phyloP scores from a whole-genome alignment of 306 rosid species.

The Lathyrus aphaca region DNA sequence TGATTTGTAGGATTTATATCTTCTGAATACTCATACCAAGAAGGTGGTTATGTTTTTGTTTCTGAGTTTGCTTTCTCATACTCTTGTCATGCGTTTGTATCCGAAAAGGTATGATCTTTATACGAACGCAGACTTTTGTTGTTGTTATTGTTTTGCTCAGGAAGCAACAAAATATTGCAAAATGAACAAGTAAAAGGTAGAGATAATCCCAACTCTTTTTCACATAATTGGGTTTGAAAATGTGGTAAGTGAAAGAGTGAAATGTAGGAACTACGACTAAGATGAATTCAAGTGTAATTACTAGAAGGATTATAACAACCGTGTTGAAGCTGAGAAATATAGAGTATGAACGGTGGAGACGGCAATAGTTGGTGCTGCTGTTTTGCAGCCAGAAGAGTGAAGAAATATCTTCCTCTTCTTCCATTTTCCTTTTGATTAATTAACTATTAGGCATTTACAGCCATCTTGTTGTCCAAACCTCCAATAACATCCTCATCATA shows the following conservation, averaged over 20 bases:
- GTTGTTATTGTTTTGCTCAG: slow-evolving; percentile 37
- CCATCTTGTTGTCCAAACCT: too few relatives aligned
- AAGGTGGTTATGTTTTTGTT: slow-evolving; percentile 36
- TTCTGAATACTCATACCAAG: slow-evolving; percentile 64
- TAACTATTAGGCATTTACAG: too few relatives aligned
- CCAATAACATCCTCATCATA: too few relatives aligned
- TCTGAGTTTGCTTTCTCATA: slow-evolving; percentile 44
- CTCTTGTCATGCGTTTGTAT: slow-evolving; percentile 28
- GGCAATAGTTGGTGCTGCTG: too few relatives aligned
- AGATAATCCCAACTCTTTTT: slow-evolving; percentile 83
- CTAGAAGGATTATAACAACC: too few relatives aligned
- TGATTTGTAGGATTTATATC: slow-evolving; percentile 38
- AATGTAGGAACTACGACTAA: slow-evolving; percentile 59
- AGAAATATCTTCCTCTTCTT: too few relatives aligned
- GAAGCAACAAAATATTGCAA: too few relatives aligned
- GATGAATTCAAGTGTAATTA: slow-evolving; percentile 47
- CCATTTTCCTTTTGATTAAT: too few relatives aligned
- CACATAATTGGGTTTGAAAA: slow-evolving; percentile 68
- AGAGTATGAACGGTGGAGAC: too few relatives aligned
- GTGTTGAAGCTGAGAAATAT: too few relatives aligned
- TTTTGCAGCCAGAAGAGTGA: too few relatives aligned
- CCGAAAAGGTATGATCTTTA: slow-evolving; percentile 43
- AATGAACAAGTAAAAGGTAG: slow-evolving; percentile 73
- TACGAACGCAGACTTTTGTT: slow-evolving; percentile 41
- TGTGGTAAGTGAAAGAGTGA: slow-evolving; percentile 51